Conservation (phyloP, 352 stramenopile species). For the Phytophthora quininea region DNA sequence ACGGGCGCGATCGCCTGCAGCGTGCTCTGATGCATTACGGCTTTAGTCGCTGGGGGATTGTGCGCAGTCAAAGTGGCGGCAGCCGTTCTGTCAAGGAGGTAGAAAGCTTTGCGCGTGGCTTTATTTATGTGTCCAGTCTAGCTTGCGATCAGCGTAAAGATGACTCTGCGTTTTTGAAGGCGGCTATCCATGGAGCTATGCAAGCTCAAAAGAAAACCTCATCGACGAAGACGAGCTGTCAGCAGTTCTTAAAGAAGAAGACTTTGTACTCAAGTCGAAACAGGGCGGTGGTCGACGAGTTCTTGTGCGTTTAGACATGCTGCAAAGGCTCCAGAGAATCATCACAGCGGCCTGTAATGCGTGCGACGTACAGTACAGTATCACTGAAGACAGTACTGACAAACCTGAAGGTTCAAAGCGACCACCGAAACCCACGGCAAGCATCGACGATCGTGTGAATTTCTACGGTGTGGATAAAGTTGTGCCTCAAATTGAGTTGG, state of each 20-base stretch:
- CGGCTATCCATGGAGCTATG: constrained; percentile 67
- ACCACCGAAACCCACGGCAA: constrained; percentile 42
- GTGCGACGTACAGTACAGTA: constrained; percentile 60
- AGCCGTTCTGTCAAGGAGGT: constrained; percentile 86
- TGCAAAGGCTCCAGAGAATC: constrained; percentile 74
- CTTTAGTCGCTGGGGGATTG: constrained; percentile 88
- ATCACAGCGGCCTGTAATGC: constrained; percentile 62
- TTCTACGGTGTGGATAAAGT: constrained; percentile 79
- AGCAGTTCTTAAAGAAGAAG: constrained; percentile 83
- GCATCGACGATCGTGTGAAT: constrained; percentile 74
- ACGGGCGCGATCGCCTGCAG: constrained; percentile 84
- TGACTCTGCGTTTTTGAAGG: constrained; percentile 86
- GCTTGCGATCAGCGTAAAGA: constrained; percentile 80
- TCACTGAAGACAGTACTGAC: constrained; percentile 5
- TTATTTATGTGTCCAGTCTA: constrained; percentile 86
- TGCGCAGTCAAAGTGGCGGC: constrained; percentile 87
- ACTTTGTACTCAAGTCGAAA: constrained; percentile 88
- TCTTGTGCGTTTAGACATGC: constrained; percentile 86
- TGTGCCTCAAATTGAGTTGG: constrained; percentile 61
- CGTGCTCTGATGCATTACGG: constrained; percentile 90
- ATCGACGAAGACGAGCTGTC: constrained; percentile 81
- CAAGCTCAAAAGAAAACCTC: constrained; percentile 69
- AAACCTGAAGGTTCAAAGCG: constrained; percentile 16
- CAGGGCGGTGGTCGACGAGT: constrained; percentile 84
- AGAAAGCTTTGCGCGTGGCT: constrained; percentile 83